phyloP scores from a whole-genome alignment of 2,329 filamentous ascomycete species.

The Colletotrichum higginsianum region DNA sequence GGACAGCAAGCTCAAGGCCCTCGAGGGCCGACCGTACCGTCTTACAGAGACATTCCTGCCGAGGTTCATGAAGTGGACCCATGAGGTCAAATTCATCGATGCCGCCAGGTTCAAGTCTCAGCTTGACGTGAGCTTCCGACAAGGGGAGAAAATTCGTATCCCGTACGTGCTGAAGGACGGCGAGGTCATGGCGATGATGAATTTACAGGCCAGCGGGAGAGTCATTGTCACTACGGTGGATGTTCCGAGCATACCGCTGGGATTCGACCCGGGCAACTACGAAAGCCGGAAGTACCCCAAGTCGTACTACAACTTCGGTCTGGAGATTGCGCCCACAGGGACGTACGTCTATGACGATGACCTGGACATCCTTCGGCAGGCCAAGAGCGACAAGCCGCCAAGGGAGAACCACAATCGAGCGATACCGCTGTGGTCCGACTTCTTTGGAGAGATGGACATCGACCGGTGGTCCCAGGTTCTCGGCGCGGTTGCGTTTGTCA shows the following conservation, averaged over 20 bases:
- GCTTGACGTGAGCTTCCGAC: slow-evolving; percentile 70
- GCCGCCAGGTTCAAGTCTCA: slow-evolving; percentile 72
- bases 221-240: slow-evolving; percentile 68
- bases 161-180: slow-evolving; percentile 75
- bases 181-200: slow-evolving; percentile 76
- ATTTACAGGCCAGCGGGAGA: slow-evolving; percentile 73
- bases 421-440: slow-evolving; percentile 81
- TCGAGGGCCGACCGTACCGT: slow-evolving; percentile 74
- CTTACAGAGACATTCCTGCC: slow-evolving; percentile 73
- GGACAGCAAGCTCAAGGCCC: slow-evolving; percentile 70
- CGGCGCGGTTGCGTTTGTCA: slow-evolving; percentile 72
- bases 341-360: slow-evolving; percentile 71
- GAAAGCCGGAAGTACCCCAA: slow-evolving; percentile 79
- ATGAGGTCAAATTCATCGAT: slow-evolving; percentile 68
- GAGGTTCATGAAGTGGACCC: slow-evolving; percentile 70
- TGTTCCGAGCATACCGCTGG: slow-evolving; percentile 76
- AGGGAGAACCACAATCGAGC: slow-evolving; percentile 59
- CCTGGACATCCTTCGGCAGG: slow-evolving; percentile 58
- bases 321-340: slow-evolving; percentile 71
- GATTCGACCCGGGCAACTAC: slow-evolving; percentile 80
- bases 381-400: slow-evolving; percentile 58
- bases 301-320: slow-evolving; percentile 74
- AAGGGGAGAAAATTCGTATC: slow-evolving; percentile 60
- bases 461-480: slow-evolving; percentile 76
- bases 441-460: slow-evolving; percentile 73